Evolutionary conservation across 2,329 filamentous ascomycete species (phyloP).

Genomic region (Aspergillus pseudoterreus): DNA sequence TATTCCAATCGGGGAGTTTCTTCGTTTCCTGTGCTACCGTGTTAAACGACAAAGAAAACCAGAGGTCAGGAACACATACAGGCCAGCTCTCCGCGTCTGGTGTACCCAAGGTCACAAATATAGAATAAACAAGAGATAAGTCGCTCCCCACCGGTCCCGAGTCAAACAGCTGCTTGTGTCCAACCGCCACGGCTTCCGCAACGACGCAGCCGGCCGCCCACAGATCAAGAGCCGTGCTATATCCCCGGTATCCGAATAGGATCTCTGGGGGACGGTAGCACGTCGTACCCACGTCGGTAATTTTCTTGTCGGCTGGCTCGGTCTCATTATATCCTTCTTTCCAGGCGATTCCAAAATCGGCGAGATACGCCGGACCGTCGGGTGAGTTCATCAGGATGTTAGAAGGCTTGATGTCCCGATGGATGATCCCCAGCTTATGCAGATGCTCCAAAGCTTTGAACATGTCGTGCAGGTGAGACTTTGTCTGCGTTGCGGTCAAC

Average conservation of each 20-base stretch:
- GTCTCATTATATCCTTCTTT: conserved; percentile 54
- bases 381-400: conserved; percentile 71
- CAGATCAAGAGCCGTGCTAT: conserved; percentile 72
- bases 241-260: conserved; percentile 76
- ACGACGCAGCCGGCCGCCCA: conserved; percentile 86
- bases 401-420: conserved; percentile 90
- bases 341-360: conserved; percentile 94
- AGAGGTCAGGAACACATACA: conserved; percentile 41
- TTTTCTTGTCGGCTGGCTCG: conserved; percentile 67
- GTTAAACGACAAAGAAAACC: conserved; percentile 2
- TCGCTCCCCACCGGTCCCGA: conserved; percentile 89
- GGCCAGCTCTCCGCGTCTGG: conserved; percentile 81
- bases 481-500: conserved; percentile 38
- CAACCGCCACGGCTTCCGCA: conserved; percentile 63
- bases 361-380: conserved; percentile 70
- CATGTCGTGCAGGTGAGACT: conserved; percentile 60
- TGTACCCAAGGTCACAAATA: conserved; percentile 88
- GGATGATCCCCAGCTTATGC: conserved; percentile 74
- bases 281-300: conserved; percentile 90
- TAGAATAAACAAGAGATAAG: conserved; percentile 82
- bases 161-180: conserved; percentile 68
- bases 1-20: conserved; percentile 80
- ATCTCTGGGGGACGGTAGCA: conserved; percentile 87
- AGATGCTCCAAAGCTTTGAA: conserved; percentile 69
- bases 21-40: conserved; percentile 29